Evolutionary conservation across 768 basidiomycete species (phyloP).

Genomic region (Lactarius akahatsu): DNA sequence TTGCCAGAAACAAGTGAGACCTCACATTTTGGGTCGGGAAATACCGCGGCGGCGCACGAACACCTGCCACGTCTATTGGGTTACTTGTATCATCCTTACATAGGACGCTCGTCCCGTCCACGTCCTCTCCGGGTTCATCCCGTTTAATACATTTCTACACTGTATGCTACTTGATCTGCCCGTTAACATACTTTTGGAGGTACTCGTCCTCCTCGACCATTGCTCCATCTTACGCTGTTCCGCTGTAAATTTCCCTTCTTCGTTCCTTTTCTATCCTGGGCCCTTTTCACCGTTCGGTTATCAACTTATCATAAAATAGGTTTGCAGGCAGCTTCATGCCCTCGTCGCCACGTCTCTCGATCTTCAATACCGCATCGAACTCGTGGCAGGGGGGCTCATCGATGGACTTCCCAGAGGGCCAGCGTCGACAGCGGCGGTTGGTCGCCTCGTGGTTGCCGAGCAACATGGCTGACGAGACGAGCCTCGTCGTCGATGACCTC

Average conservation of each 20-base stretch:
- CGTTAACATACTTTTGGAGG: constrained; percentile 15
- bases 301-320: constrained; percentile 26
- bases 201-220: constrained; percentile 12
- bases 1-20: too few relatives aligned
- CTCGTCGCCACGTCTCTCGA: constrained; percentile 30
- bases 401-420: constrained; percentile 27
- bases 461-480: constrained; percentile 13
- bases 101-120: too few relatives aligned
- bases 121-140: too few relatives aligned
- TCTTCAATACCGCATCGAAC: constrained; percentile 32
- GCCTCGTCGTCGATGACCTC: constrained; percentile 38
- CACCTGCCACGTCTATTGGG: too few relatives aligned
- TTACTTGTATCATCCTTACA: too few relatives aligned
- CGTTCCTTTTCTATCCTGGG: too few relatives aligned
- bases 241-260: constrained; percentile 2
- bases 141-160: too few relatives aligned
- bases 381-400: constrained; percentile 35
- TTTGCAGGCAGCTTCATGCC: constrained; percentile 30
- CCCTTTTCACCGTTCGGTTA: too few relatives aligned
- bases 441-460: constrained; percentile 34
- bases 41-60: too few relatives aligned
- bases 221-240: constrained; percentile 11
- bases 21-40: too few relatives aligned
- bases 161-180: constrained; percentile 18
- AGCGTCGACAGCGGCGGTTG: constrained; percentile 13